These are phyloP conservation scores for Coemansia sp. DNA, from an alignment of 192 early-diverging fungal species.

Conservation along the genomic window DNA sequence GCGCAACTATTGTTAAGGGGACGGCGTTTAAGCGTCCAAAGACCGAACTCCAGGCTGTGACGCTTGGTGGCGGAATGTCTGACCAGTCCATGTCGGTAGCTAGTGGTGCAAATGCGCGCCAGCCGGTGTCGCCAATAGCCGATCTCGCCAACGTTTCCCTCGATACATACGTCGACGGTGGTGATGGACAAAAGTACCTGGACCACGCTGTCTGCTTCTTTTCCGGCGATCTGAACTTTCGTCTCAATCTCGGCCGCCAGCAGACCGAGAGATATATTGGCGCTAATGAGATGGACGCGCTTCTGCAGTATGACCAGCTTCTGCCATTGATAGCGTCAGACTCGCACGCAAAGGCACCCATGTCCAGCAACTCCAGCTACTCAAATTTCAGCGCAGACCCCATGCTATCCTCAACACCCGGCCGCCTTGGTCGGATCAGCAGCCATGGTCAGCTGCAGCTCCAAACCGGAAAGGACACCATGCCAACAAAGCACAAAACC, in stretches of 20 bases:
- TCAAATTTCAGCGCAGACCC: not conserved
- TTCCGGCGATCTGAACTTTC: conserved; percentile 96
- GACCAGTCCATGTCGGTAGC: conserved; percentile 47
- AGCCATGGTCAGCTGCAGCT: not conserved
- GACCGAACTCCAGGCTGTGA: conserved; percentile 1
- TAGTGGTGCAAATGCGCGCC: conserved; percentile 78
- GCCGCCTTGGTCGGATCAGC: conserved; percentile 4
- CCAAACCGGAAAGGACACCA: not conserved
- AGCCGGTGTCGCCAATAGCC: conserved; percentile 54
- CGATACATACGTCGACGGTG: conserved; percentile 65
- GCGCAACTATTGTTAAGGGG: conserved; percentile 54
- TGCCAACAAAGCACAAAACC: conserved; percentile 6
- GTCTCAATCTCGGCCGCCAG: conserved; percentile 74
- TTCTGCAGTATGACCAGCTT: conserved; percentile 70
- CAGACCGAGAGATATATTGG: conserved; percentile 60
- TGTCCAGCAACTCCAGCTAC: not conserved
- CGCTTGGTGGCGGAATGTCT: conserved; percentile 64
- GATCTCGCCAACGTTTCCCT: conserved; percentile 58
- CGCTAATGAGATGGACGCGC: conserved; percentile 57
- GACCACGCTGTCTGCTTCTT: conserved; percentile 76
- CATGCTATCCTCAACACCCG: conserved; percentile 3
- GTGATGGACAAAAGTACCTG: conserved; percentile 83
- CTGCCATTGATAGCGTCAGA: conserved; percentile 32
- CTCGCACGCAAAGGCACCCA: conserved; percentile 8
- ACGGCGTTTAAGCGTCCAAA: conserved; percentile 27